Conservation (phyloP, 176 grass and related monocot species). For the Avena insularis region DNA sequence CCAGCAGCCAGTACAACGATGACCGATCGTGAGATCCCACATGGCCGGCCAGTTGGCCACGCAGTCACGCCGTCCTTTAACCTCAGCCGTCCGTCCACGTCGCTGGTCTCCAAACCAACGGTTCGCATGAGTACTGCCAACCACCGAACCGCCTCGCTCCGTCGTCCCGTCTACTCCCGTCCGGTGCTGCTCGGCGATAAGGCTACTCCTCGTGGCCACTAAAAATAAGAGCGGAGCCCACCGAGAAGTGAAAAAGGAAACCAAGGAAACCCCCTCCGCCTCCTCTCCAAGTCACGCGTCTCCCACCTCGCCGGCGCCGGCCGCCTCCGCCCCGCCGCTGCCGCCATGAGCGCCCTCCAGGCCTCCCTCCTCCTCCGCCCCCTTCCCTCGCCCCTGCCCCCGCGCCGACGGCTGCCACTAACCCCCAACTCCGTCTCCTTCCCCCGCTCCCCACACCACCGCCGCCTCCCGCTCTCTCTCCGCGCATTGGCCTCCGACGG, state of each 20-base stretch:
- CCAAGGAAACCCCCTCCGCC: neutral
- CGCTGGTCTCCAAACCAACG: slow-evolving; percentile 33
- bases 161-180: slow-evolving; percentile 8
- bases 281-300: slow-evolving; percentile 46
- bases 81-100: slow-evolving; percentile 43
- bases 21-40: neutral
- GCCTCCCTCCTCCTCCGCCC: slow-evolving; percentile 75
- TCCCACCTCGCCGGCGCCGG: slow-evolving; percentile 50
- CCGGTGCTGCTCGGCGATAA: slow-evolving; percentile 42
- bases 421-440: slow-evolving; percentile 43
- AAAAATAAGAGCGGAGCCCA: slow-evolving; percentile 29
- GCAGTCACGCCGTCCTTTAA: neutral
- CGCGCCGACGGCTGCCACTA: slow-evolving; percentile 25
- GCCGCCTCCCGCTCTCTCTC: slow-evolving; percentile 42
- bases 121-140: slow-evolving; percentile 31
- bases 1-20: neutral
- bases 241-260: neutral
- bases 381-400: slow-evolving; percentile 46
- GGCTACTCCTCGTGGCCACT: slow-evolving; percentile 56
- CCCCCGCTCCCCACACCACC: slow-evolving; percentile 29
- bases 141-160: neutral
- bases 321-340: slow-evolving; percentile 19
- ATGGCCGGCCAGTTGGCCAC: neutral
- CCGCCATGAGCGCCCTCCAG: slow-evolving; percentile 75
- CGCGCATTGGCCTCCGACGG: slow-evolving; percentile 59